phyloP scores from a whole-genome alignment of 2,329 filamentous ascomycete species.

The Phyllosticta capitalensis region DNA sequence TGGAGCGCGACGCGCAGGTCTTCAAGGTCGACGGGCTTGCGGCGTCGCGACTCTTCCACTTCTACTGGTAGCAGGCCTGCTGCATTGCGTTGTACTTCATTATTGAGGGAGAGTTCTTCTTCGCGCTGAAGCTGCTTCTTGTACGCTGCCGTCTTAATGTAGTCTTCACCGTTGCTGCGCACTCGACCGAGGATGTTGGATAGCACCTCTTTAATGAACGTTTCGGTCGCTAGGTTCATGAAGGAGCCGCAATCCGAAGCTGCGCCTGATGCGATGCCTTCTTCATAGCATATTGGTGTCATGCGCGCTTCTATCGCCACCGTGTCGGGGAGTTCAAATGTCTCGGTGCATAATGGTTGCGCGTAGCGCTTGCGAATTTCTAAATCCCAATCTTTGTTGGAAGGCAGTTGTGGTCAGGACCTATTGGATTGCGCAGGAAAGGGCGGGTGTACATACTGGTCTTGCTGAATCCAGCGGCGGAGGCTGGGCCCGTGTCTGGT shows the following conservation, averaged over 20 bases:
- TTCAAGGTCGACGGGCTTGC: constrained; percentile 63
- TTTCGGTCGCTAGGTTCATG: constrained; percentile 52
- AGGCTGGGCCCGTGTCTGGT: constrained; percentile 55
- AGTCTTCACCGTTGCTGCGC: constrained; percentile 43
- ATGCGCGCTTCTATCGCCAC: constrained; percentile 50
- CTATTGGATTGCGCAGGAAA: neutral
- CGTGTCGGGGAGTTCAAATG: constrained; percentile 52
- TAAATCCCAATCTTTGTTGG: constrained; percentile 47
- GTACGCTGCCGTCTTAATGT: constrained; percentile 70
- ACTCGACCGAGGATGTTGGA: constrained; percentile 46
- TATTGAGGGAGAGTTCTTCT: constrained; percentile 62
- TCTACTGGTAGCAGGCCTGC: constrained; percentile 73
- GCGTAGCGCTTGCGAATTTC: constrained; percentile 57
- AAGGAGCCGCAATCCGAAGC: constrained; percentile 47
- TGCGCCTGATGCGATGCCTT: constrained; percentile 47
- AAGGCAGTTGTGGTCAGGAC: neutral
- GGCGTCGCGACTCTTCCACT: constrained; percentile 62
- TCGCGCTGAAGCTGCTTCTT: constrained; percentile 64
- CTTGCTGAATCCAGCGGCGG: constrained; percentile 68
- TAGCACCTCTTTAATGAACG: constrained; percentile 53
- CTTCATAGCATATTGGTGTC: constrained; percentile 57
- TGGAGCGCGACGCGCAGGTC: constrained; percentile 70
- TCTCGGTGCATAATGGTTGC: constrained; percentile 51
- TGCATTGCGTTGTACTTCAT: constrained; percentile 64
- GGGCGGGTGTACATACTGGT: constrained; percentile 48